Evolutionary conservation across 805 yeast species (phyloP).

Genomic region (Candida qinlingensis): DNA sequence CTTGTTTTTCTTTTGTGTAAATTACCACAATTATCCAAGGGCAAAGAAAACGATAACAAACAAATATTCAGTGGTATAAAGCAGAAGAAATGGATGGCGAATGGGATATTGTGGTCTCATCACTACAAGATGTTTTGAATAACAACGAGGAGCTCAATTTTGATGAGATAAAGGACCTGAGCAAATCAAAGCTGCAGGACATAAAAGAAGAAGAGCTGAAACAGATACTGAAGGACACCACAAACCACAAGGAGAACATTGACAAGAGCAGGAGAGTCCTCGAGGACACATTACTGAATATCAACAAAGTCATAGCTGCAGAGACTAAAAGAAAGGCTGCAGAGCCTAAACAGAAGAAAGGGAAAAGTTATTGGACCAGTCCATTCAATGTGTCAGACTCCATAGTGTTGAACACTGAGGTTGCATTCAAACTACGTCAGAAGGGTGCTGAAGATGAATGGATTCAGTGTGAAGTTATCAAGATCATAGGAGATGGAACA

Average conservation of each 20-base stretch:
- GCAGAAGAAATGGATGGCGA: slow-evolving; percentile 42
- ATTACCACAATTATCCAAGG: neutral
- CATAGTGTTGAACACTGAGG: slow-evolving; percentile 66
- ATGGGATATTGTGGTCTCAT: slow-evolving; percentile 65
- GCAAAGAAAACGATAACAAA: neutral
- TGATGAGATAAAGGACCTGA: slow-evolving; percentile 33
- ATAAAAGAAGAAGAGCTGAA: slow-evolving; percentile 35
- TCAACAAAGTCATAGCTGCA: slow-evolving; percentile 36
- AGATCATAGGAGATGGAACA: slow-evolving; percentile 67
- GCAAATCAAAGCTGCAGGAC: slow-evolving; percentile 27
- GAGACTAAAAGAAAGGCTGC: slow-evolving; percentile 22
- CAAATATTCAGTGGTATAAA: too few relatives aligned
- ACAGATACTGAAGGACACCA: slow-evolving; percentile 35
- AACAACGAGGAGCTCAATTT: slow-evolving; percentile 51
- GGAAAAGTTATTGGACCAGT: slow-evolving; percentile 37
- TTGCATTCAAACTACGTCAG: slow-evolving; percentile 74
- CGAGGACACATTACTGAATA: slow-evolving; percentile 38
- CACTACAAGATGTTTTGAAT: slow-evolving; percentile 63
- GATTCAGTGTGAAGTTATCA: slow-evolving; percentile 91
- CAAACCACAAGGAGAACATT: slow-evolving; percentile 52
- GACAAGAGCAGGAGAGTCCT: slow-evolving; percentile 44
- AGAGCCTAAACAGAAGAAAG: slow-evolving; percentile 22
- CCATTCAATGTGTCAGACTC: slow-evolving; percentile 57
- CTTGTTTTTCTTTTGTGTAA: neutral
- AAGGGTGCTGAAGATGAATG: slow-evolving; percentile 80